These are phyloP conservation scores for Alternaria conjuncta DNA, from an alignment of 2,329 filamentous ascomycete genomes.

Conservation along the genomic window DNA sequence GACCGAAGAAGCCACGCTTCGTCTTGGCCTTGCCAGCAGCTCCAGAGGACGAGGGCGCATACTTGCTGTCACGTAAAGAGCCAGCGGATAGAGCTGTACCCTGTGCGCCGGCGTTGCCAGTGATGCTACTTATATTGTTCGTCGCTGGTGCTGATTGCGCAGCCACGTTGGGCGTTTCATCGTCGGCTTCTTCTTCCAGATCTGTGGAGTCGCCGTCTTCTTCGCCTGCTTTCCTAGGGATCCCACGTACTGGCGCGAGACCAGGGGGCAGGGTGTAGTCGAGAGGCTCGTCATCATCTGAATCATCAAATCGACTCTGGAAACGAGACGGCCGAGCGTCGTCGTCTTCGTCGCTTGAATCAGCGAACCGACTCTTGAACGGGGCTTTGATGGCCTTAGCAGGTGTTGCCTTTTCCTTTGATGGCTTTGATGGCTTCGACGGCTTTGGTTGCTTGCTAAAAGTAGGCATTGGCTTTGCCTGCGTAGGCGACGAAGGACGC, in stretches of 20 bases:
- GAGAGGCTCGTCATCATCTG: constrained; percentile 62
- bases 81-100: constrained; percentile 44
- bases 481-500: constrained; percentile 21
- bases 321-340: constrained; percentile 45
- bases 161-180: constrained; percentile 20
- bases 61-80: constrained; percentile 49
- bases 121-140: constrained; percentile 18
- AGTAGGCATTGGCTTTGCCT: constrained; percentile 17
- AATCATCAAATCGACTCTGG: constrained; percentile 57
- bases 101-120: constrained; percentile 25
- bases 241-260: constrained; percentile 64
- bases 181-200: constrained; percentile 53
- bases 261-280: constrained; percentile 49
- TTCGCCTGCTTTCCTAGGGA: constrained; percentile 60
- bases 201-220: constrained; percentile 65
- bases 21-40: constrained; percentile 46
- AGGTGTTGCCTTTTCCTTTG: constrained; percentile 22
- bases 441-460: constrained; percentile 31
- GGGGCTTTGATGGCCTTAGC: constrained; percentile 25
- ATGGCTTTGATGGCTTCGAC: constrained; percentile 14
- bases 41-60: constrained; percentile 38
- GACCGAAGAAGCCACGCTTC: constrained; percentile 53
- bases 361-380: constrained; percentile 64
- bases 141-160: constrained; percentile 24
- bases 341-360: constrained; percentile 69